These are phyloP conservation scores for Exophiala mesophila DNA, from an alignment of 2,329 filamentous ascomycete species.

Conservation along the genomic window DNA sequence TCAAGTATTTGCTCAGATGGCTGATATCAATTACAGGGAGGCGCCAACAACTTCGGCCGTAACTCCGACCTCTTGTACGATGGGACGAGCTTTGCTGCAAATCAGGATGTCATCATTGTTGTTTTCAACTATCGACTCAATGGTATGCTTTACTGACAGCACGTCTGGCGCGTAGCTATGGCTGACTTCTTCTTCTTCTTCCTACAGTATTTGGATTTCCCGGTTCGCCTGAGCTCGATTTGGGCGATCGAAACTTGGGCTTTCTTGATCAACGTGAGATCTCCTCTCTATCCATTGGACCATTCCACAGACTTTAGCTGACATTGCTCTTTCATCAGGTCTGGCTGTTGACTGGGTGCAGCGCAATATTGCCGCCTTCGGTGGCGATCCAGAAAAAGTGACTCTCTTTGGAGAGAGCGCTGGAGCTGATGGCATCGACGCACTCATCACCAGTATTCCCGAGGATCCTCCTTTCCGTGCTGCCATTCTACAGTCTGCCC, in stretches of 20 bases:
- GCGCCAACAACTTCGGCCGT: slow-evolving; percentile 31
- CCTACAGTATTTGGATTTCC: slow-evolving; percentile 37
- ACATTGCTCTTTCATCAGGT: slow-evolving; percentile 39
- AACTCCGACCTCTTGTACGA: slow-evolving; percentile 30
- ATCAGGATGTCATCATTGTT: slow-evolving; percentile 34
- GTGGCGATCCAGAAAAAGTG: slow-evolving; percentile 32
- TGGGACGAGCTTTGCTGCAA: slow-evolving; percentile 27
- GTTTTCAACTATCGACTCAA: slow-evolving; percentile 33
- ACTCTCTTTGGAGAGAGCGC: slow-evolving; percentile 37
- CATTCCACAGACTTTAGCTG: not conserved
- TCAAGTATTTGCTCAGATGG: not conserved
- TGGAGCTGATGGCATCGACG: slow-evolving; percentile 18
- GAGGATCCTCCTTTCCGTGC: slow-evolving; percentile 26
- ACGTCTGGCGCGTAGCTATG: not conserved
- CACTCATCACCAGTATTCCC: slow-evolving; percentile 20
- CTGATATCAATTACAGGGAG: no score
- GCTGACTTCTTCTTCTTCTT: not conserved
- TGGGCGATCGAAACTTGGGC: slow-evolving; percentile 30
- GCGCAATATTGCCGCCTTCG: slow-evolving; percentile 33
- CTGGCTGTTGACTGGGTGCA: slow-evolving; percentile 35
- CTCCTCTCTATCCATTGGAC: not conserved
- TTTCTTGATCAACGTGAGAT: slow-evolving; percentile 26
- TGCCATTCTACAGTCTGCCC: slow-evolving; percentile 27
- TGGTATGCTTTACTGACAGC: no score
- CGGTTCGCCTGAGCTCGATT: slow-evolving; percentile 32